Percentiles rank a stretch among this genome's conserved stretches.
These are phyloP conservation scores for Solanum medicagineum DNA, from an alignment of 257 asterid genomes.

Conservation along the genomic window DNA sequence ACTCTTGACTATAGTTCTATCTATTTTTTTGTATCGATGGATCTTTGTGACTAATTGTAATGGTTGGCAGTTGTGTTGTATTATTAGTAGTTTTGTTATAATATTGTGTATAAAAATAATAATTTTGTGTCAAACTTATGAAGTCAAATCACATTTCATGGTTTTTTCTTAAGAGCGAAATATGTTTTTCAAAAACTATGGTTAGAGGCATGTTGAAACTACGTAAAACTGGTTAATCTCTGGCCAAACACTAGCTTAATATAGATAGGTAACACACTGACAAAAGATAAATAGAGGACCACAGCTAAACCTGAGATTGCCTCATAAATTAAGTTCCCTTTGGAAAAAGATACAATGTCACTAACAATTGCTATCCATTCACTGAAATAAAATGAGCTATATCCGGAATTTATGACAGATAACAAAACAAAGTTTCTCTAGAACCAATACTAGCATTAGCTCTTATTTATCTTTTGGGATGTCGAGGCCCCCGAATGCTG, in stretches of 20 bases:
- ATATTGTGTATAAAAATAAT: background rate
- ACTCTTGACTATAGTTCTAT: no score
- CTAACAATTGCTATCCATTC: background rate
- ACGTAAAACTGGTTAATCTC: background rate
- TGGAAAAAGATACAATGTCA: background rate
- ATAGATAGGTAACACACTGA: background rate
- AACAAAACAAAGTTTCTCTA: background rate
- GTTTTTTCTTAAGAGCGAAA: background rate
- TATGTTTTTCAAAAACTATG: background rate
- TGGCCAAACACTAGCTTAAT: background rate
- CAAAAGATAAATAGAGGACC: background rate
- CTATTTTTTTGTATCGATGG: no score
- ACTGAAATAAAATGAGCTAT: background rate
- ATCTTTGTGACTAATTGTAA: no score
- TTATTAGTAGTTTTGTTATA: background rate
- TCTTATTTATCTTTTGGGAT: conserved; percentile 32
- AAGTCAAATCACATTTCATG: background rate
- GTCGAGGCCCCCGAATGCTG: conserved; percentile 44
- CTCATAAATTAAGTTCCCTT: background rate
- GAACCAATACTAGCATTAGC: conserved; percentile 1
- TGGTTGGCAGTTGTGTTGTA: background rate
- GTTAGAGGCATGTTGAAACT: background rate
- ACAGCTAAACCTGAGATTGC: background rate
- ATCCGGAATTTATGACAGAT: background rate
- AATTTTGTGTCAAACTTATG: background rate